Conservation (phyloP, 306 rosid genomes). For the Senna tora region DNA sequence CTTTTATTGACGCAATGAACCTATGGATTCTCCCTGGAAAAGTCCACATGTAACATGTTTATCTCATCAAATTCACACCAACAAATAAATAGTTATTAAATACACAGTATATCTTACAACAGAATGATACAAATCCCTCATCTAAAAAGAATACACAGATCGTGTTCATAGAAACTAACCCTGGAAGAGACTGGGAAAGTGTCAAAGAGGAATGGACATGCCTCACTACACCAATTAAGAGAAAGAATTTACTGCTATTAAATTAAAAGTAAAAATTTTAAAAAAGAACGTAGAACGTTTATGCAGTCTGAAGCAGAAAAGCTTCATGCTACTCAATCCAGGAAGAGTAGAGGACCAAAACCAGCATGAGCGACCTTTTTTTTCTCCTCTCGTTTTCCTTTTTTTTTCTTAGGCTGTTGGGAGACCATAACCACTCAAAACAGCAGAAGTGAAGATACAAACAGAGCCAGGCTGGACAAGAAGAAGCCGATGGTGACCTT, state of each 20-base stretch:
- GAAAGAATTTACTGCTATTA: slow-evolving; percentile 34
- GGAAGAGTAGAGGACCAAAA: slow-evolving; percentile 29
- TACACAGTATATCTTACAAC: slow-evolving; percentile 25
- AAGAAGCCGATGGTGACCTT: slow-evolving; percentile 49
- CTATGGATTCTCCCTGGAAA: neutral
- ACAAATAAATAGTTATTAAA: slow-evolving; percentile 35
- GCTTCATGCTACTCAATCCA: slow-evolving; percentile 35
- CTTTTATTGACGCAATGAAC: neutral
- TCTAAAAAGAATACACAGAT: slow-evolving; percentile 15
- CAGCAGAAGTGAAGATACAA: slow-evolving; percentile 46
- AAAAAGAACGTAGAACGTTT: slow-evolving; percentile 32
- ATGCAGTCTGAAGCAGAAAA: slow-evolving; percentile 39
- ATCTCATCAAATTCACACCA: slow-evolving; percentile 33
- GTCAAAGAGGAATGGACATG: slow-evolving; percentile 40
- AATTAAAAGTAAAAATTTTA: neutral
- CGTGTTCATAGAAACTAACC: slow-evolving; percentile 36
- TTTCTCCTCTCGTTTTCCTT: neutral
- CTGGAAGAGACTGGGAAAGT: slow-evolving; percentile 2
- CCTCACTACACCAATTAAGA: slow-evolving; percentile 40
- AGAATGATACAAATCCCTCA: slow-evolving; percentile 24
- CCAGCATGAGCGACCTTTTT: slow-evolving; percentile 6
- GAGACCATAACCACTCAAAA: slow-evolving; percentile 12
- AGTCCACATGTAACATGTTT: neutral
- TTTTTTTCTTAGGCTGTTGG: neutral
- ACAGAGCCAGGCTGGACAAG: slow-evolving; percentile 46